Conservation (phyloP, 371 early-diverging fungal species). For the Rhizopus arrhizus region DNA sequence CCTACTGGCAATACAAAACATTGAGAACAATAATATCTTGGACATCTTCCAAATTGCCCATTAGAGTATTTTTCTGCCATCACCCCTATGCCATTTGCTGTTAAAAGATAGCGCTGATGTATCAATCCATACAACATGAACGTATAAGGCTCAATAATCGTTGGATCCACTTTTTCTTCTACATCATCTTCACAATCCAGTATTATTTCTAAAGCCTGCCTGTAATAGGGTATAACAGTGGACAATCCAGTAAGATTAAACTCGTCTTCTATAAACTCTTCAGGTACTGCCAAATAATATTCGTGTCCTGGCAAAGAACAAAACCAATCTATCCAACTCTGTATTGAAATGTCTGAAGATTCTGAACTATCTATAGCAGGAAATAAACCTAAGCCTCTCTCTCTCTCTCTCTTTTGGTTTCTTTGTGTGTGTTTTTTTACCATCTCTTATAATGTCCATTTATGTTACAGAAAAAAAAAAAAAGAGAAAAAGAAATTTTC, state of each 20-base stretch:
- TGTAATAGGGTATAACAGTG: slow-evolving; percentile 79
- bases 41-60: slow-evolving; percentile 85
- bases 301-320: slow-evolving; percentile 82
- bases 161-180: slow-evolving; percentile 33
- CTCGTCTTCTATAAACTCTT: slow-evolving; percentile 88
- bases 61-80: slow-evolving; percentile 80
- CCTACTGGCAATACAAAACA: slow-evolving; percentile 85
- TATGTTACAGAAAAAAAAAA: too few relatives aligned
- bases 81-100: slow-evolving; percentile 74
- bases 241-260: slow-evolving; percentile 92
- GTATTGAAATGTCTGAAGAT: slow-evolving; percentile 27
- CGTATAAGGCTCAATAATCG: slow-evolving; percentile 54
- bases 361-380: too few relatives aligned
- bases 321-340: slow-evolving; percentile 89
- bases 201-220: slow-evolving; percentile 82
- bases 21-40: slow-evolving; percentile 76
- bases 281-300: slow-evolving; percentile 84
- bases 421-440: too few relatives aligned
- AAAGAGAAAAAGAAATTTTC: too few relatives aligned
- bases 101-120: slow-evolving; percentile 82
- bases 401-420: too few relatives aligned
- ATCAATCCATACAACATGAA: slow-evolving; percentile 79
- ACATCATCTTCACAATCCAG: slow-evolving; percentile 71
- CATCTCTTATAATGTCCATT: too few relatives aligned
- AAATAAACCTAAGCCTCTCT: too few relatives aligned